Base-by-base conservation (phyloP, 192 early-diverging fungal species). In the Obelidium mucronatum region DNA sequence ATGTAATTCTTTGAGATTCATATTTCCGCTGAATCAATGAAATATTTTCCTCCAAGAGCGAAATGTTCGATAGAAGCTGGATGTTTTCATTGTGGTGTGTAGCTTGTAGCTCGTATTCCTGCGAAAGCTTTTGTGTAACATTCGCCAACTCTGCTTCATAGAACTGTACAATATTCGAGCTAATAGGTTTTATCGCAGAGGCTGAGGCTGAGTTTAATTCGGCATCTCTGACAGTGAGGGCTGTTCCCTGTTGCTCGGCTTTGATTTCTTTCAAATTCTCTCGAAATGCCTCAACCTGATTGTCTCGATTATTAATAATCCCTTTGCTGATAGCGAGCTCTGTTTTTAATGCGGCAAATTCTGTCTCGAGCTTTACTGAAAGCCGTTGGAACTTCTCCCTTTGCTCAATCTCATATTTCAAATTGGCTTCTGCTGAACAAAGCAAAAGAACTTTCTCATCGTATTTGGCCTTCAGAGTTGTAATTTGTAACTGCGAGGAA, bases 341-440 rank as follows among this genome's bases (percentile, higher is more conserved):
- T n/a, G 69, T 56, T 71, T 71, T 71, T 6, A 71, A n/a, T 22
- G 53, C 69, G 5, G 55, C 8, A 15, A 71, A 54, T 22, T 71
- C 69, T 26, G 69, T 71, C 22, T 54, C 69, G 11, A 56, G n/a
- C 37, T 71, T 71, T 35, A 58, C 30, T 17, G 22, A n/a, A 3
- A 34, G 24, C 35, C 54, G 19, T 6, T 56, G 53, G 22, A 58
- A n/a, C 34, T 40, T 35, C 31, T 71, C 53, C 13, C 36, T 58
- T 26, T 30, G 22, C 31, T 54, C 54, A n/a, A 26, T 26, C n/a
- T 71, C 51, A 19, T 59, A 33, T 58, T 71, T 35, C 6, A 58
- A 3, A 1, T 35, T 6, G 8, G 1, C 4, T 58, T 71, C 33
- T 30, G 36, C 5, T 8, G 4, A n/a, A 8, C 51, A 26, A 8